phyloP scores from a whole-genome alignment of 1,284 basidiomycete genomes.

The Microbotryum scabiosae region DNA sequence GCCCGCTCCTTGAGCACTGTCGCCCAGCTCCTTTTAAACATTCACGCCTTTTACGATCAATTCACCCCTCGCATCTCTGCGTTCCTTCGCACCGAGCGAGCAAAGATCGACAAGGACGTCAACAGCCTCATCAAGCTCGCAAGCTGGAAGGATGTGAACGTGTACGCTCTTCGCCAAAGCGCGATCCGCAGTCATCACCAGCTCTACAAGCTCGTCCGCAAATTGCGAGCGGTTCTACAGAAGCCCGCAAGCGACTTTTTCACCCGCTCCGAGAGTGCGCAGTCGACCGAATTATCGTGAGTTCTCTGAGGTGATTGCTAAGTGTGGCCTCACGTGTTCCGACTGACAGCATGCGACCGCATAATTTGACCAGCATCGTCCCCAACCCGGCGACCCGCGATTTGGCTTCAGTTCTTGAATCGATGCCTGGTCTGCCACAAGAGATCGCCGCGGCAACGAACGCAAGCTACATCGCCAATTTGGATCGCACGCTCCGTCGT shows the following conservation, averaged over 20 bases:
- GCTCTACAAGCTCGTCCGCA: constrained; percentile 82
- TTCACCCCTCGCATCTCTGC: constrained; percentile 51
- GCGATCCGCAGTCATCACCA: constrained; percentile 85
- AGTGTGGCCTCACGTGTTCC: not conserved
- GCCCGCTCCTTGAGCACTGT: constrained; percentile 44
- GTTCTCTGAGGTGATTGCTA: not conserved
- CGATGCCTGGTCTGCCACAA: constrained; percentile 9
- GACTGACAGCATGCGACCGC: not conserved
- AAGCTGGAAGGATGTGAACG: constrained; percentile 96
- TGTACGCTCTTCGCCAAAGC: constrained; percentile 85
- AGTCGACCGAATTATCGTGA: not conserved
- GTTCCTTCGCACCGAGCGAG: constrained; percentile 55
- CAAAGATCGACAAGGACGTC: constrained; percentile 68
- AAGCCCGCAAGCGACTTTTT: constrained; percentile 51
- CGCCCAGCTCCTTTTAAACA: constrained; percentile 57
- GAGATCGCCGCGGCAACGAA: not conserved
- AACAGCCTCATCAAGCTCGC: constrained; percentile 83
- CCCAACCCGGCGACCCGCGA: not conserved
- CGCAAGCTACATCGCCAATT: constrained; percentile 13
- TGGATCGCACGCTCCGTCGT: constrained; percentile 28
- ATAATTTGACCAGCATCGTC: not conserved
- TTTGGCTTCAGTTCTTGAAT: not conserved
- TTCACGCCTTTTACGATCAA: constrained; percentile 59
- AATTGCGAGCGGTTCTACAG: constrained; percentile 80
- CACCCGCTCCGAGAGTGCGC: constrained; percentile 27